These are phyloP conservation scores for Triticum turgidum DNA, from an alignment of 176 grass and related monocot species.

Conservation along the genomic window DNA sequence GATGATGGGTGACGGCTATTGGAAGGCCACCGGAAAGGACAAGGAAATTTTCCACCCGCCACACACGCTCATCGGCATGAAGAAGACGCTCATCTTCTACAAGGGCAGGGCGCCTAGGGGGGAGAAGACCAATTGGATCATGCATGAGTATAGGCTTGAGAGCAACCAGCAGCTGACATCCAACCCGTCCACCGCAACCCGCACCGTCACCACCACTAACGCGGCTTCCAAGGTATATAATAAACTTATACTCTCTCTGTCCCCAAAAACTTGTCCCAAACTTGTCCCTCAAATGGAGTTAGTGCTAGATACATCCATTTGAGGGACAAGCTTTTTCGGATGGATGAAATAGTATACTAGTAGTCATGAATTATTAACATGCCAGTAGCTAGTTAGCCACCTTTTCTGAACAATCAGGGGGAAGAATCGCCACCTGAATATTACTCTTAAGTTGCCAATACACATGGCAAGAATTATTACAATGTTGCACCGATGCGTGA, in stretches of 20 bases:
- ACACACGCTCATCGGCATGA: constrained; percentile 36
- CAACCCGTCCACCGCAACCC: background rate
- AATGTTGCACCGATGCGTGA: no score
- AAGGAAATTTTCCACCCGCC: constrained; percentile 31
- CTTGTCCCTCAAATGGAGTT: no score
- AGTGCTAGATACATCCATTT: no score
- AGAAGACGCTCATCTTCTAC: constrained; percentile 68
- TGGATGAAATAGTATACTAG: background rate
- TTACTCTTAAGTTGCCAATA: no score
- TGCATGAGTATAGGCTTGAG: constrained; percentile 61
- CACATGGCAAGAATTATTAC: no score
- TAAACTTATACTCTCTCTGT: background rate
- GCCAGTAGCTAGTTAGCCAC: no score
- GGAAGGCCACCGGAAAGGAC: constrained; percentile 64
- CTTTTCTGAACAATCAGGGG: no score
- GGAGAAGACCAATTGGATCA: constrained; percentile 56
- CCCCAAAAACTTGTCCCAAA: no score
- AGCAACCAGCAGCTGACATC: background rate
- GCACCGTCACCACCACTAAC: background rate
- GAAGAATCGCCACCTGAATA: no score
- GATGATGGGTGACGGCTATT: constrained; percentile 38
- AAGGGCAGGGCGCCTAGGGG: constrained; percentile 51
- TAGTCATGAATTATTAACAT: background rate
- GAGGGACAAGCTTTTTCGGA: no score
- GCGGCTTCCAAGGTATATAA: constrained; percentile 12